phyloP scores from a whole-genome alignment of 768 basidiomycete genomes.

The Pilatotrama ljubarskyi region DNA sequence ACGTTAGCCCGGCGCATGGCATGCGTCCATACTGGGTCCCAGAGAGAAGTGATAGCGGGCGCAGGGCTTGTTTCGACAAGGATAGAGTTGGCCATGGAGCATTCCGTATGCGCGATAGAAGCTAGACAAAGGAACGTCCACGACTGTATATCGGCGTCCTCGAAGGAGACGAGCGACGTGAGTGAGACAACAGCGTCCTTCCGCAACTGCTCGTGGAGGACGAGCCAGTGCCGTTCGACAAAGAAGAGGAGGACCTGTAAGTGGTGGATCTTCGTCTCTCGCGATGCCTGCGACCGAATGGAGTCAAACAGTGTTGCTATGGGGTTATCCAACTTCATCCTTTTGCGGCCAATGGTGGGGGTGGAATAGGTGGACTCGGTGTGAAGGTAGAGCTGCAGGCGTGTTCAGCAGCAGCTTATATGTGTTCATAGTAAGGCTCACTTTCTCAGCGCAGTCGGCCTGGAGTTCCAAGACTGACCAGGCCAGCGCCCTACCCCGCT shows the following conservation, averaged over 20 bases:
- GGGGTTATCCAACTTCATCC: conserved; percentile 58
- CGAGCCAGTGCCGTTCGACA: conserved; percentile 73
- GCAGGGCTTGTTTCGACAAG: conserved; percentile 8
- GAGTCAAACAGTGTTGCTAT: conserved; percentile 53
- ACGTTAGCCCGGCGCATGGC: conserved; percentile 72
- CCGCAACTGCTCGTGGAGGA: conserved; percentile 60
- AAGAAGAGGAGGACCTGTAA: conserved; percentile 86
- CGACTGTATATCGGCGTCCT: conserved; percentile 68
- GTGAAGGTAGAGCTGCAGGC: conserved; percentile 56
- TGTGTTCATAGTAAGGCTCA: conserved; percentile 32
- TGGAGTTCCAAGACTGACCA: conserved; percentile 83
- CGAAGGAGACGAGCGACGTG: conserved; percentile 58
- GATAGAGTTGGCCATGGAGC: neutral
- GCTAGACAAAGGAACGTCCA: conserved; percentile 87
- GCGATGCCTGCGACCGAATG: conserved; percentile 39
- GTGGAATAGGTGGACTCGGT: conserved; percentile 54
- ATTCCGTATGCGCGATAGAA: conserved; percentile 60
- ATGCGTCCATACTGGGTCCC: conserved; percentile 83
- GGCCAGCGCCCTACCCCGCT: conserved; percentile 62
- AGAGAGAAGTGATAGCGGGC: conserved; percentile 41
- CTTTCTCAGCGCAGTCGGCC: conserved; percentile 74
- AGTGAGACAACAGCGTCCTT: conserved; percentile 56
- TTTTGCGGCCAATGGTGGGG: conserved; percentile 48
- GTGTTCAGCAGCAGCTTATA: conserved; percentile 2
- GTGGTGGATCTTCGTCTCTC: conserved; percentile 45